These are phyloP conservation scores for Chlorella vulgaris DNA, from an alignment of 139 green algal genomes.

Conservation along the genomic window DNA sequence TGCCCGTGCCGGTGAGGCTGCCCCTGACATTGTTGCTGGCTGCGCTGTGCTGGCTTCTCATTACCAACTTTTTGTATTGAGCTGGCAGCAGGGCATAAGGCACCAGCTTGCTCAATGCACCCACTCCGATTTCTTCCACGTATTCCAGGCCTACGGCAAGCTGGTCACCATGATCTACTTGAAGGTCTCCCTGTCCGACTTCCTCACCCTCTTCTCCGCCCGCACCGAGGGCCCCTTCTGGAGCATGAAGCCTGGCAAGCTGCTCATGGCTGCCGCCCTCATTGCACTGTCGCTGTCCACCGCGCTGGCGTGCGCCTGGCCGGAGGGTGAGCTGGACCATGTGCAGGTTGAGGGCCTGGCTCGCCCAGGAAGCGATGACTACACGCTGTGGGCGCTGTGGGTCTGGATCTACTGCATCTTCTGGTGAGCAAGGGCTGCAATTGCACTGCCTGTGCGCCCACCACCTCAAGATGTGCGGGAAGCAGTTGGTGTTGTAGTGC, in stretches of 20 bases:
- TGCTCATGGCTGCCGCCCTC: constrained; percentile 51
- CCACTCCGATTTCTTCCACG: no score
- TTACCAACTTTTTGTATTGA: no score
- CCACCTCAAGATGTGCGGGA: neutral
- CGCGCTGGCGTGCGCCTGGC: constrained; percentile 73
- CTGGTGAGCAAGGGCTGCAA: constrained; percentile 62
- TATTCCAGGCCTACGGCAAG: constrained; percentile 75
- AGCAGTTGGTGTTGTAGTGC: neutral
- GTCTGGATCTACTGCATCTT: constrained; percentile 88
- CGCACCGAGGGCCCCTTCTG: constrained; percentile 81
- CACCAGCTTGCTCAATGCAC: no score
- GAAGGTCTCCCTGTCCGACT: constrained; percentile 87
- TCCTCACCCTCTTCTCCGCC: constrained; percentile 85
- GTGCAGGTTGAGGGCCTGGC: constrained; percentile 48
- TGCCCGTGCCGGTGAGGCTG: constrained; percentile 45
- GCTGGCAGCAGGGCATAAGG: no score
- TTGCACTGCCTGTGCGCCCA: no score
- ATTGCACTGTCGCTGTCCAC: constrained; percentile 73
- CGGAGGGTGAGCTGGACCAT: constrained; percentile 45
- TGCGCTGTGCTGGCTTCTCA: no score
- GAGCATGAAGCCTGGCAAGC: constrained; percentile 41
- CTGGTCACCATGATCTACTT: constrained; percentile 85
- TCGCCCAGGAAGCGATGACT: constrained; percentile 15
- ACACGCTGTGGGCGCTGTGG: constrained; percentile 65
- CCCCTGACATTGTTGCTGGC: no score